A percentile compares a stretch with the other conserved stretches of the same genome.
phyloP scores from a whole-genome alignment of 306 rosid genomes.

The Casuarina glauca region DNA sequence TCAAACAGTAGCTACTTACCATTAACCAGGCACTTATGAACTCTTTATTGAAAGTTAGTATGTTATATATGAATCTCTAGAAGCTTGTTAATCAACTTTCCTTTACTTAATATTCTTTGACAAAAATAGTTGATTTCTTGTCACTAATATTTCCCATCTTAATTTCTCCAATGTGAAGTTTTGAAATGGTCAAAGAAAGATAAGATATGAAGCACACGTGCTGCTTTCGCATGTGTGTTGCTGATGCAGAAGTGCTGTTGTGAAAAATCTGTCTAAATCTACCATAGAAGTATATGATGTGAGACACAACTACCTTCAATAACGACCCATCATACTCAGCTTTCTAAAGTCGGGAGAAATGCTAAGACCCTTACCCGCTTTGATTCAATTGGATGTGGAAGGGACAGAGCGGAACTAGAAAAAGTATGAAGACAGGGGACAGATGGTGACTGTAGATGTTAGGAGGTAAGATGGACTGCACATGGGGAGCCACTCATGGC shows the following conservation, averaged over 20 bases:
- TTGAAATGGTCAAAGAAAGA: no score
- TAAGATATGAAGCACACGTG: neutral
- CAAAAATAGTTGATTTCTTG: no score
- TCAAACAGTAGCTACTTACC: no score
- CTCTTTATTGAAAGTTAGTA: no score
- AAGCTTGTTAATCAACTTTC: no score
- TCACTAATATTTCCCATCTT: neutral
- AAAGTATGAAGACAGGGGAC: constrained; percentile 17
- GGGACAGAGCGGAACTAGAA: neutral
- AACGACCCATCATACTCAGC: neutral
- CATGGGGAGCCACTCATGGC: constrained; percentile 62
- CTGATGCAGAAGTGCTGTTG: neutral
- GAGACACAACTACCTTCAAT: neutral
- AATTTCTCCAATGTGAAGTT: neutral
- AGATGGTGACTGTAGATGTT: constrained; percentile 19
- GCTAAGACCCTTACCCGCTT: neutral
- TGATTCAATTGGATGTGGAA: constrained; percentile 4
- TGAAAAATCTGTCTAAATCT: neutral
- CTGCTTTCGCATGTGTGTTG: neutral
- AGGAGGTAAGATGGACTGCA: constrained; percentile 26
- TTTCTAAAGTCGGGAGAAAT: neutral
- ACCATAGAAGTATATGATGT: neutral
- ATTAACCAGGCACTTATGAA: no score
- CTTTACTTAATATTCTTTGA: no score
- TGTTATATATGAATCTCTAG: no score